Evolutionary conservation across 805 yeast genomes (phyloP).

Genomic region (Millerozyma miso): DNA sequence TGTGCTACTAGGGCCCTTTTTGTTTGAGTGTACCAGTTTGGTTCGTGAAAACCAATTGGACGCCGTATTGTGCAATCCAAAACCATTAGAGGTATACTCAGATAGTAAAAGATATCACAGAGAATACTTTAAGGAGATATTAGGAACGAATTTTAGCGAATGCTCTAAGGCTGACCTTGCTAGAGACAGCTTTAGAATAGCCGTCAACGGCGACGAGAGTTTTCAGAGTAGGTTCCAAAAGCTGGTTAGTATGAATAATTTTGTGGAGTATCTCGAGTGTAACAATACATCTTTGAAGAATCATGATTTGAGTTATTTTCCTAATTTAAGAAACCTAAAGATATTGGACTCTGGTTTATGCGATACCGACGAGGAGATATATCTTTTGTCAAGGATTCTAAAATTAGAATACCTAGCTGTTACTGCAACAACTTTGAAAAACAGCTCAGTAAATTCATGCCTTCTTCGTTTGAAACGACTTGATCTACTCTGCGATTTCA

Average conservation of each 20-base stretch:
- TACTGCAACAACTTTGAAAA: slow-evolving; percentile 12
- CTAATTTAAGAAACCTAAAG: slow-evolving; percentile 15
- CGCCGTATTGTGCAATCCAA: slow-evolving; percentile 19
- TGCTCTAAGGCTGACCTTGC: slow-evolving; percentile 19
- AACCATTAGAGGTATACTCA: slow-evolving; percentile 16
- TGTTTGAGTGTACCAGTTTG: slow-evolving; percentile 21
- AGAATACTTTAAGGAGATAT: slow-evolving; percentile 17
- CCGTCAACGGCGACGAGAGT: slow-evolving; percentile 9
- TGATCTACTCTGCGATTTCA: slow-evolving; percentile 18
- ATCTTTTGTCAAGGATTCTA: slow-evolving; percentile 5
- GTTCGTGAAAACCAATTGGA: slow-evolving; percentile 25
- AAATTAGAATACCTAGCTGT: slow-evolving; percentile 13
- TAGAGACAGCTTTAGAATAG: slow-evolving; percentile 11
- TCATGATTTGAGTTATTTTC: slow-evolving; percentile 14
- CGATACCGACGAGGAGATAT: background rate
- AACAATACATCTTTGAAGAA: slow-evolving; percentile 13
- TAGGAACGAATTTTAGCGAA: slow-evolving; percentile 10
- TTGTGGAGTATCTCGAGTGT: slow-evolving; percentile 21
- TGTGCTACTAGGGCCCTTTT: slow-evolving; percentile 12
- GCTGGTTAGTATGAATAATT: slow-evolving; percentile 13
- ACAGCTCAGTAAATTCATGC: slow-evolving; percentile 3
- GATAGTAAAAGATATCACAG: slow-evolving; percentile 13
- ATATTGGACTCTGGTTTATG: slow-evolving; percentile 14
- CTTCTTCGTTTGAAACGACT: slow-evolving; percentile 10
- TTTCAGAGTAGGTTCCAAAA: slow-evolving; percentile 15